Base-by-base conservation (phyloP, 345 rosid species). In the Isatis tinctoria region DNA sequence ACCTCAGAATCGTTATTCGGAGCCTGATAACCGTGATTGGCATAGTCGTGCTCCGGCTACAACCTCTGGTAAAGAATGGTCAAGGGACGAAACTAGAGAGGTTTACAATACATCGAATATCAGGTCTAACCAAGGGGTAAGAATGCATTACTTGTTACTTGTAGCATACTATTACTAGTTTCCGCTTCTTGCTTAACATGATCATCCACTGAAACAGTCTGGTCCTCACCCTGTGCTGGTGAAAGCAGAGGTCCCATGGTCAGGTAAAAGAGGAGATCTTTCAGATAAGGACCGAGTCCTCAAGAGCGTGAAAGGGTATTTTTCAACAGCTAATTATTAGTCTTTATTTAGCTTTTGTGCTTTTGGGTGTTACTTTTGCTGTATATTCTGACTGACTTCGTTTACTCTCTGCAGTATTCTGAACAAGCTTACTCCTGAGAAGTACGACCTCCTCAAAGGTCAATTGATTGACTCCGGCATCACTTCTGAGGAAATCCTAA, bases 161-260 rank as follows among this genome's bases (percentile, higher is more conserved):
- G 39, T 45, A 33, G 45, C 30, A 6, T 47, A 9, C 17, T 4
- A 32, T 39, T 69, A 17, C 71, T 54, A 12, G 10, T 51, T 11
- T 43, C 40, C 1, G 0, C 35, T 56, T 35, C 53, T 17, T 43
- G 62, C 49, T 73, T 54, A 57, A 74, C 33, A 36, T 26, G 33
- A 47, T 47, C 30, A 36, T 43, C 43, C 52, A 49, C 43, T 56
- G 47, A 60, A 76, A 68, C 83, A 94, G 95, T 96, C 82, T 37
- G 96, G 93, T 17, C 85, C 90, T 40, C 59, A 87, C 69, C 87
- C 93, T 63, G 76, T 82, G 22, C 82, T 92, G 71, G 81, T 85
- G 65, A 95, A 90, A 76, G 97, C 99, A 75, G 96, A 95, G 71
- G 87, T 82, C 35, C 99, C 99, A 47, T 94, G 99, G 99, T 90